phyloP scores from a whole-genome alignment of 179 eudicot species.

The Corrigiola litoralis region DNA sequence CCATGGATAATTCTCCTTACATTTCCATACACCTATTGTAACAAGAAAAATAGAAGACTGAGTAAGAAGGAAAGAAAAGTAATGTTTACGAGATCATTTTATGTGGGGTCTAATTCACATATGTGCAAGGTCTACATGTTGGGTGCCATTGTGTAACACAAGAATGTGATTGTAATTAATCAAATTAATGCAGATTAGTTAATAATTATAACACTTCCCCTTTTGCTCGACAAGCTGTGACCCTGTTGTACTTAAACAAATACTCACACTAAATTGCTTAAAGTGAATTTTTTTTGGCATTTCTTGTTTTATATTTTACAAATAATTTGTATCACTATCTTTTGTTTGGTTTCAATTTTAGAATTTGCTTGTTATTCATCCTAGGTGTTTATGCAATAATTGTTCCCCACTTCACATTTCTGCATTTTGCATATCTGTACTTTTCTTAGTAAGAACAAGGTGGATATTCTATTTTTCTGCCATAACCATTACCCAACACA shows the following conservation, averaged over 20 bases:
- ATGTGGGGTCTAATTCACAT: conserved; percentile 39
- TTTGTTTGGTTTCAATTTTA: conserved; percentile 31
- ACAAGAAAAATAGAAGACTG: conserved; percentile 1
- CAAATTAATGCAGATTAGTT: conserved; percentile 12
- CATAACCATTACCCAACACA: conserved; percentile 18
- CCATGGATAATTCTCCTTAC: background rate
- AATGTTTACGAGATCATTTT: no score
- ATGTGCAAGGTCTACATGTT: conserved; percentile 48
- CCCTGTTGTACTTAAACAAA: conserved; percentile 30
- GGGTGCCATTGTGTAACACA: conserved; percentile 41
- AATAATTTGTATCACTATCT: conserved; percentile 40
- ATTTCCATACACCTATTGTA: conserved; percentile 4
- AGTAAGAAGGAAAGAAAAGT: conserved; percentile 23
- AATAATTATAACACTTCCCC: conserved; percentile 10
- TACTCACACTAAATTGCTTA: conserved; percentile 14
- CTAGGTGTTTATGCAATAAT: no score
- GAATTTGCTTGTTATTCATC: conserved; percentile 16
- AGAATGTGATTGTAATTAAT: conserved; percentile 37
- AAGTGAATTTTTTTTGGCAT: conserved; percentile 17
- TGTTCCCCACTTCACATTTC: background rate
- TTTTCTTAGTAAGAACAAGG: conserved; percentile 17
- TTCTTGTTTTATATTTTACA: background rate
- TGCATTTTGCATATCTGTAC: no score
- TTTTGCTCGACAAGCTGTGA: conserved; percentile 69
- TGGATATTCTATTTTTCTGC: conserved; percentile 12